Base-by-base conservation (phyloP, 148 eudicot genomes). In the Arctostaphylos glauca region DNA sequence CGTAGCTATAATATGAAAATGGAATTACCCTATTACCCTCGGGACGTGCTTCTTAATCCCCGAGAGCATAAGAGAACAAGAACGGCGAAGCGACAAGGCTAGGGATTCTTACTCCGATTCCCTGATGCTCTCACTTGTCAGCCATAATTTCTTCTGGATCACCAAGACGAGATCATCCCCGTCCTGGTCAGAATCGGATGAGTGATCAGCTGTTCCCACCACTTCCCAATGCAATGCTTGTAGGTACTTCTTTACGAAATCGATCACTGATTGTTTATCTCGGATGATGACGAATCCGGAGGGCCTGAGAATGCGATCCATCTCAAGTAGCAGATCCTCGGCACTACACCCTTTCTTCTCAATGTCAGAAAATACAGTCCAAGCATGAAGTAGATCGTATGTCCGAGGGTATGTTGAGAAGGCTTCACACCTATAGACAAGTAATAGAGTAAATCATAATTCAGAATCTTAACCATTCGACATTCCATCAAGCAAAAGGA, bases 341-440 rank as follows among this genome's bases (percentile, higher is more conserved):
- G 88, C 92, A 84, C 99, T 93, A 77, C 99, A 96, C 52, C 99
- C 97, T 84, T 91, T 96, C 87, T 82, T 92, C 87, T 92, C 96
- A 5, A 94, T 84, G 85, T 96, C 99, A 0, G 98, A 90, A 82
- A 96, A 88, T 38, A 93, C 87, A 21, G 92, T 94, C 97, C 97
- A 94, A 25, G 99, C 99, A 81, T 96, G 99, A 85, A 96, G 96
- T 78, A 96, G 94, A 88, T 96, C 99, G 44, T 96, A 96, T 5
- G 99, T 96, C 79, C 99, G 90, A 50, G 99, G 99, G 83, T 96
- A 96, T 15, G 99, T 96, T 58, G 99, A 96, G 94, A 86, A 96
- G 77, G 98, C 93, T 84, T 96, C 99, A 86, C 99, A 96, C 99
- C 99, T 96, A 78, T 46, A 76, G 38, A 49, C 13, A 74, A 50